Conservation (phyloP, 2,329 filamentous ascomycete species). For the Trichoderma sp. region DNA sequence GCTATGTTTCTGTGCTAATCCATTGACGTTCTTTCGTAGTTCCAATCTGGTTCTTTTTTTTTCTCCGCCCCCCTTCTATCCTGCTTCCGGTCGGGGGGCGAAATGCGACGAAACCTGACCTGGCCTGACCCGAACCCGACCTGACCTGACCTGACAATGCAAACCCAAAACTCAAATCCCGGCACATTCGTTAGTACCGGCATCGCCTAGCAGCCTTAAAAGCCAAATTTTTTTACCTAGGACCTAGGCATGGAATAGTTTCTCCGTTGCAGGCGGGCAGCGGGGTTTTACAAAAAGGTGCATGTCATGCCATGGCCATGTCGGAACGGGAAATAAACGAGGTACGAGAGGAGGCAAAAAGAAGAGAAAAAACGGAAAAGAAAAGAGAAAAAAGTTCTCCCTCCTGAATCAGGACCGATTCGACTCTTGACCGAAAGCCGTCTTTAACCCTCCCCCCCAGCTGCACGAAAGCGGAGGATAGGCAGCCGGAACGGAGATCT, state of each 20-base stretch:
- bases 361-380: not conserved
- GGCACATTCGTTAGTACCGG: not conserved
- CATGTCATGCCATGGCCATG: not conserved
- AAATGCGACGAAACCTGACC: not conserved
- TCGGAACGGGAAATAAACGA: not conserved
- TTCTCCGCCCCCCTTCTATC: constrained; percentile 13
- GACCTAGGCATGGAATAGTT: constrained; percentile 1
- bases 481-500: constrained; percentile 11
- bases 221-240: not conserved
- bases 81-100: not conserved
- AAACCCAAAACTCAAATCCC: constrained; percentile 1
- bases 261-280: not conserved
- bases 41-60: not conserved
- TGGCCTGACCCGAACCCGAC: not conserved
- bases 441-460: not conserved
- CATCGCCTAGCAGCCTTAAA: constrained; percentile 10
- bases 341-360: not conserved
- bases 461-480: constrained; percentile 17
- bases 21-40: not conserved
- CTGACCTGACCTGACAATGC: not conserved
- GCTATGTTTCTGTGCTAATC: not conserved
- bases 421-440: not conserved
- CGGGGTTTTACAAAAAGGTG: not conserved
- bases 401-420: constrained; percentile 15
- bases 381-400: not conserved